Evolutionary conservation across 2,329 filamentous ascomycete genomes (phyloP), one percentile per base, ranked within the genome.

Genomic region (Zasmidium cellare): DNA sequence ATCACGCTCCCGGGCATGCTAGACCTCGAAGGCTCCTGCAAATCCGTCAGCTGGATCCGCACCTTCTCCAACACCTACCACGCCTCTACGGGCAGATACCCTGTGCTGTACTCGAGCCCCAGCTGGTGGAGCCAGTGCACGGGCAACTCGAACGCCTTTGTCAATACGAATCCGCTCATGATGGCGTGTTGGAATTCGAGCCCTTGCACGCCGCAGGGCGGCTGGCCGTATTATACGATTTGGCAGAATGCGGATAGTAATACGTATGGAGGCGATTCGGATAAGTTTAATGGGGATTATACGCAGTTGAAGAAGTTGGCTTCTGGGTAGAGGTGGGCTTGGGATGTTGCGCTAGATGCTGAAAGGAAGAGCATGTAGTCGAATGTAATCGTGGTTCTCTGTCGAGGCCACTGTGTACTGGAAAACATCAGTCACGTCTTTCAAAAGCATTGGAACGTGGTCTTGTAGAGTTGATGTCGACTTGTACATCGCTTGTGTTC

Each of bases 1-100:
- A 78, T 76, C 60, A 85, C 82, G 9, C 75, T 85, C 0, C 83
- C 82, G 1, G 82, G 82, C 2, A 83, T 84, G 81, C 74, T 85
- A 6, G 82, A 84, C 63, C 73, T 84, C 12, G 82, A 84, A 71
- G 80, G 78, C 6, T 71, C 82, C 59, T 77, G 76, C 46, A 58
- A 69, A 3, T 72, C 71, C n/a, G 78, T 82, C 1, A 65, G 72
- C 18, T 85, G 82, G 82, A 80, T 85, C 70, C 67, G 73, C 57
- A 77, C 79, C 60, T 85, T 85, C 68, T 77, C 79, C 58, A 71
- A 81, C 50, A 78, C 76, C 5, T 85, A 84, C 64, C 72, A 80
- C 55, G 49, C 63, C 46, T 70, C 67, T 25, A 82, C 80, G 3
- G 74, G 75, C 1, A 73, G 79, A 0, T 82, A 80, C 56, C 82